Conservation (phyloP, 768 basidiomycete species). For the Dictyophora rubrovolvata region DNA sequence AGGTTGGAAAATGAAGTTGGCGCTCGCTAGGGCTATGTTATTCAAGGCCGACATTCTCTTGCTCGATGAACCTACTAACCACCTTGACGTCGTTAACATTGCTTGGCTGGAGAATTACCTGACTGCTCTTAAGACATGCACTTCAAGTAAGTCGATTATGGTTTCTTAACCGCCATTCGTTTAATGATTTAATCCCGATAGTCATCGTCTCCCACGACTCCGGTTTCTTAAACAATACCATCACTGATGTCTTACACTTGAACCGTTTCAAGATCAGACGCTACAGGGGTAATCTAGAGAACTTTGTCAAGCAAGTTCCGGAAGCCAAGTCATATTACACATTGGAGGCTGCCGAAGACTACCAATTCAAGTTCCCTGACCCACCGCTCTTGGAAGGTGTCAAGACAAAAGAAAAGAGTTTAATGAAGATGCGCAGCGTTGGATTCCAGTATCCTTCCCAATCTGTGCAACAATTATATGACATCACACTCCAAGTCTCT, state of each 20-base stretch:
- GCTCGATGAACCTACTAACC: conserved; percentile 95
- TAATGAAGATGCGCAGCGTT: conserved; percentile 96
- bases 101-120: conserved; percentile 97
- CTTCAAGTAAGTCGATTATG: conserved; percentile 55
- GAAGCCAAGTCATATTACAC: conserved; percentile 98
- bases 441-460: conserved; percentile 93
- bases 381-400: conserved; percentile 98
- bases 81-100: conserved; percentile 94
- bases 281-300: conserved; percentile 92
- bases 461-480: conserved; percentile 80
- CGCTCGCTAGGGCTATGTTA: conserved; percentile 91
- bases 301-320: conserved; percentile 87
- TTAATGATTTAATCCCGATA: conserved; percentile 16
- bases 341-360: conserved; percentile 91
- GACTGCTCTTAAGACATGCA: conserved; percentile 77
- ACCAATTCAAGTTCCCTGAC: conserved; percentile 96
- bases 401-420: conserved; percentile 98
- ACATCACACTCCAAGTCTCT: conserved; percentile 94
- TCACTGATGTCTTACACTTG: conserved; percentile 94
- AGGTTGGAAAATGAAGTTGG: conserved; percentile 99
- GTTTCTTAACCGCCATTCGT: neutral
- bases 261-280: conserved; percentile 97
- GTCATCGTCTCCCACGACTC: conserved; percentile 99
- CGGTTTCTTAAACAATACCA: conserved; percentile 93
- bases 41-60: conserved; percentile 97